Conservation (phyloP, 2,329 filamentous ascomycete species). For the Fonsecaea pedrosoi region DNA sequence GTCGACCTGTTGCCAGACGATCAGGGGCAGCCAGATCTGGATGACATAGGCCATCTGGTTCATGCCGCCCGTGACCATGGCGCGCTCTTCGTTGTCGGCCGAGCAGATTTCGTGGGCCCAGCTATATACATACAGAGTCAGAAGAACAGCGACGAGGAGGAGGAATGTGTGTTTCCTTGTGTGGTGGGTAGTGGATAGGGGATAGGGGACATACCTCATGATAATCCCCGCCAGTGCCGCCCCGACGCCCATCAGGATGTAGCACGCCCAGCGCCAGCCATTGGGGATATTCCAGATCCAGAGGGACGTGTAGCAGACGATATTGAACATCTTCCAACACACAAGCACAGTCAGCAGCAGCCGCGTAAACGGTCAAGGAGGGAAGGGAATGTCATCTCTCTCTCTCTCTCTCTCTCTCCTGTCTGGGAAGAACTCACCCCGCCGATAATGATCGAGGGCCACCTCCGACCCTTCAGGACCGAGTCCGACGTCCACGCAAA, state of each 20-base stretch:
- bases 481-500: slow-evolving; percentile 38
- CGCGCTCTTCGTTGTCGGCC: slow-evolving; percentile 68
- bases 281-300: slow-evolving; percentile 57
- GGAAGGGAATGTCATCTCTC: no score
- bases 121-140: neutral
- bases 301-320: slow-evolving; percentile 54
- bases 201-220: slow-evolving; percentile 44
- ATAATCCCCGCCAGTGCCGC: neutral
- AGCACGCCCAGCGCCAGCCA: slow-evolving; percentile 69
- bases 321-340: slow-evolving; percentile 43
- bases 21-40: slow-evolving; percentile 68
- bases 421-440: slow-evolving; percentile 22
- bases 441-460: slow-evolving; percentile 25
- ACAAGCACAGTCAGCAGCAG: neutral
- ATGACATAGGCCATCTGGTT: slow-evolving; percentile 73
- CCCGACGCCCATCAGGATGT: slow-evolving; percentile 56
- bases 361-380: no score
- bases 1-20: slow-evolving; percentile 66
- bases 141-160: no score
- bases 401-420: no score
- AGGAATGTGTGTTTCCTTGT: no score
- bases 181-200: neutral
- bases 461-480: slow-evolving; percentile 26
- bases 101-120: slow-evolving; percentile 63
- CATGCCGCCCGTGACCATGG: slow-evolving; percentile 69